A percentile compares a stretch with the other conserved stretches of the same genome.
Evolutionary conservation across 495 filamentous ascomycete species (phyloP).

Genomic region (Lepraria neglecta): DNA sequence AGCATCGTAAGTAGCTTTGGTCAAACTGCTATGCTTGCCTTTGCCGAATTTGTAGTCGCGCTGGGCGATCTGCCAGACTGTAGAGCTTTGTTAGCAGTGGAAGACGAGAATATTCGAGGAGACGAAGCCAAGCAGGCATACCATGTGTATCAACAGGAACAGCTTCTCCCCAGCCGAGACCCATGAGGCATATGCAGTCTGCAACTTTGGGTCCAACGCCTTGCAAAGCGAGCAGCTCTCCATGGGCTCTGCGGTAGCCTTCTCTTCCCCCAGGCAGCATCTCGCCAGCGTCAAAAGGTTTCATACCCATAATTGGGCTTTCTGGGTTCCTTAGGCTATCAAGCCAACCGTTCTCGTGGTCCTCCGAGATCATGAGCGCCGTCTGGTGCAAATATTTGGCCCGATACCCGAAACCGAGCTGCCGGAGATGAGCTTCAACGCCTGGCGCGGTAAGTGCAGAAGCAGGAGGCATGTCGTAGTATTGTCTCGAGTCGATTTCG

Average conservation of each 20-base stretch:
- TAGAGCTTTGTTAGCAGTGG: slow-evolving; percentile 16
- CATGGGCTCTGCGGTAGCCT: slow-evolving; percentile 77
- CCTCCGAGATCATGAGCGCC: slow-evolving; percentile 62
- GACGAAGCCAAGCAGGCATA: slow-evolving; percentile 23
- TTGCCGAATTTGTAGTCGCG: slow-evolving; percentile 91
- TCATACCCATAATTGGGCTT: slow-evolving; percentile 50
- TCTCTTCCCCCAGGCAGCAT: slow-evolving; percentile 52
- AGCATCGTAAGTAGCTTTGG: slow-evolving; percentile 79
- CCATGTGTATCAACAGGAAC: slow-evolving; percentile 95
- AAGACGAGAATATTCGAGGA: slow-evolving; percentile 4
- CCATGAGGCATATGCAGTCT: slow-evolving; percentile 96
- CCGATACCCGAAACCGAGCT: slow-evolving; percentile 89
- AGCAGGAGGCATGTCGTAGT: slow-evolving; percentile 82
- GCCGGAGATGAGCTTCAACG: slow-evolving; percentile 71
- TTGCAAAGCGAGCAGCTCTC: slow-evolving; percentile 65
- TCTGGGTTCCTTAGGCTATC: slow-evolving; percentile 69
- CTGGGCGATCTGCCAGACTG: slow-evolving; percentile 96
- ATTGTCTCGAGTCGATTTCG: slow-evolving; percentile 59
- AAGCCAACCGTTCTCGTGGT: slow-evolving; percentile 69
- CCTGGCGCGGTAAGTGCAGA: slow-evolving; percentile 58
- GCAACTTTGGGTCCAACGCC: slow-evolving; percentile 96
- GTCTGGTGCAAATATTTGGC: slow-evolving; percentile 87
- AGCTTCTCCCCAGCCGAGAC: slow-evolving; percentile 90
- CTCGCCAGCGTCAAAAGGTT: slow-evolving; percentile 41
- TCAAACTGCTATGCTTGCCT: slow-evolving; percentile 76